Conservation (phyloP, 495 filamentous ascomycete species). For the Aspergillus sclerotiicarbonarius region DNA sequence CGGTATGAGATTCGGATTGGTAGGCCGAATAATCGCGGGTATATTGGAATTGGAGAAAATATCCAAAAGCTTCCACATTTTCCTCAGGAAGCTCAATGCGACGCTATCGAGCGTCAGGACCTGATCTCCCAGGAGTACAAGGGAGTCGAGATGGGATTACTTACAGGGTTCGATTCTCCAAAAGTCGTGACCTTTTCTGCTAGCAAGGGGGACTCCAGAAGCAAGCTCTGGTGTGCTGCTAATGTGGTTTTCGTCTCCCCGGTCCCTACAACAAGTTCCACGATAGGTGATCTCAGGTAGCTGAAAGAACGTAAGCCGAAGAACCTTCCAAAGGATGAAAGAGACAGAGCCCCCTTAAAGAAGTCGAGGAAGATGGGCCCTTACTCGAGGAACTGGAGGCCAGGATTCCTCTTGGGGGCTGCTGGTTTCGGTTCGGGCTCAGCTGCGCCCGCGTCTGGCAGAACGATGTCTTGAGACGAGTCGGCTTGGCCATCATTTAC, state of each 20-base stretch:
- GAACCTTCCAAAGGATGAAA: not conserved
- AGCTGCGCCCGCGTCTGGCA: conserved; percentile 23
- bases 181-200: conserved; percentile 58
- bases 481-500: conserved; percentile 11
- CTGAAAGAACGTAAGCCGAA: conserved; percentile 21
- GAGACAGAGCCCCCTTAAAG: not conserved
- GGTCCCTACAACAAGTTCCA: conserved; percentile 70
- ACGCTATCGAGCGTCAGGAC: conserved; percentile 39
- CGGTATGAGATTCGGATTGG: conserved; percentile 49
- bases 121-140: not conserved
- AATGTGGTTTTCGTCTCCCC: conserved; percentile 60
- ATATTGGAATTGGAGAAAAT: conserved; percentile 90
- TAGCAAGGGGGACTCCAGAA: conserved; percentile 73
- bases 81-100: conserved; percentile 67
- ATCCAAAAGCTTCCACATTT: conserved; percentile 77
- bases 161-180: conserved; percentile 36
- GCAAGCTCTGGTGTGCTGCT: conserved; percentile 75
- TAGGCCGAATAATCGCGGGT: conserved; percentile 84
- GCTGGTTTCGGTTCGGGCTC: conserved; percentile 19
- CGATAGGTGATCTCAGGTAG: conserved; percentile 70
- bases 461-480: conserved; percentile 18
- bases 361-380: conserved; percentile 4
- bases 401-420: conserved; percentile 23
- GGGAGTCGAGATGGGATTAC: not conserved
- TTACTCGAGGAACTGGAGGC: conserved; percentile 38